Conservation (phyloP, 768 basidiomycete genomes). For the Serendipita sp. region DNA sequence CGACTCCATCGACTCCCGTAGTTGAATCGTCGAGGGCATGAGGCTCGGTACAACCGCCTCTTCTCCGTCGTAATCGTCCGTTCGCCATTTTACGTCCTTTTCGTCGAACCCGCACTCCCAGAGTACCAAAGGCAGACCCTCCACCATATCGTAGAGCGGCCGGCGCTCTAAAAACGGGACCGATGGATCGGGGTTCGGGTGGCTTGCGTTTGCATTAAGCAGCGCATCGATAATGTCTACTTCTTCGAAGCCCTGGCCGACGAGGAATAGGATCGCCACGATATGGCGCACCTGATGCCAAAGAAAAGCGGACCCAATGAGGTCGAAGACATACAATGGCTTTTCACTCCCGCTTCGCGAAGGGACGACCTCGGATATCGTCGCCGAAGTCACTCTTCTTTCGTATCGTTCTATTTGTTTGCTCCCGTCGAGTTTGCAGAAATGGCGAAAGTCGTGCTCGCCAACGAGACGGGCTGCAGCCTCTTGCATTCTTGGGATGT, state of each 20-base stretch:
- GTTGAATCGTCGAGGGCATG: slow-evolving; percentile 19
- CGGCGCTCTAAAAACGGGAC: slow-evolving; percentile 31
- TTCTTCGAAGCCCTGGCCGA: slow-evolving; percentile 64
- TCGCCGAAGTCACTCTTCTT: slow-evolving; percentile 50
- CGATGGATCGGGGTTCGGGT: slow-evolving; percentile 11
- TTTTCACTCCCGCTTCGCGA: slow-evolving; percentile 10
- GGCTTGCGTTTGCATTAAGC: slow-evolving; percentile 45
- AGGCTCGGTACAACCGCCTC: slow-evolving; percentile 13
- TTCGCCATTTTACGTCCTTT: slow-evolving; percentile 56
- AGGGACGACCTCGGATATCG: slow-evolving; percentile 32
- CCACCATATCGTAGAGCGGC: slow-evolving; percentile 89
- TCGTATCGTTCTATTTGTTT: slow-evolving; percentile 79
- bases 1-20: slow-evolving; percentile 38
- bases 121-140: slow-evolving; percentile 75
- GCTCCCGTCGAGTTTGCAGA: slow-evolving; percentile 81
- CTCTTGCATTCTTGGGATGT: slow-evolving; percentile 57
- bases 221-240: slow-evolving; percentile 55
- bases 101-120: slow-evolving; percentile 74
- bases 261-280: slow-evolving; percentile 77
- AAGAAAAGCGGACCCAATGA: slow-evolving; percentile 75
- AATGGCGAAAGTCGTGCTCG: slow-evolving; percentile 88
- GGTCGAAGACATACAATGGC: slow-evolving; percentile 56
- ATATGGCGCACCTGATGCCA: slow-evolving; percentile 96
- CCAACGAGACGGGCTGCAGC: slow-evolving; percentile 62
- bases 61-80: slow-evolving; percentile 27